Evolutionary conservation across 2,329 filamentous ascomycete genomes (phyloP).

Genomic region (Claviceps quebecensis): DNA sequence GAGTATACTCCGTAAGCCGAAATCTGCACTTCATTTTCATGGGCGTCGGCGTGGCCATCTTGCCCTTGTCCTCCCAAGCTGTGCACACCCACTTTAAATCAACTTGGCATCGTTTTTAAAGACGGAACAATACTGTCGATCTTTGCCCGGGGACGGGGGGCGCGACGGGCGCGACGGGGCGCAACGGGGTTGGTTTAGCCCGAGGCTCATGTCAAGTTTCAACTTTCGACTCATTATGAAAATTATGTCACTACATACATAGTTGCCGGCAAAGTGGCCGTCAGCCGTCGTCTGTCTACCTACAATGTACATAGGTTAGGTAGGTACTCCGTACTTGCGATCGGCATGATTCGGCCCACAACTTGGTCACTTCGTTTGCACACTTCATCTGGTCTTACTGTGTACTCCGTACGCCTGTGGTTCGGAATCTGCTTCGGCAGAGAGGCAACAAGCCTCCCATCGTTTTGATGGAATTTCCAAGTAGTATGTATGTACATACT

Average conservation of each 20-base stretch:
- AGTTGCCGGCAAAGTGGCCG: not conserved
- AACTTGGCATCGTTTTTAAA: not conserved
- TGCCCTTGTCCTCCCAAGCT: not conserved
- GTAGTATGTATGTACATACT: not conserved
- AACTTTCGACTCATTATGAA: not conserved
- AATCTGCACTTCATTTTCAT: not conserved
- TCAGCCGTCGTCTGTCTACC: not conserved
- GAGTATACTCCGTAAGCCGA: not conserved
- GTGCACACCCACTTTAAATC: not conserved
- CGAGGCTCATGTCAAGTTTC: not conserved
- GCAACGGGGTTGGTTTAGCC: too few species aligned
- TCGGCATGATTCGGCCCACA: not conserved
- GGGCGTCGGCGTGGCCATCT: not conserved
- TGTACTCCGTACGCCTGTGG: not conserved
- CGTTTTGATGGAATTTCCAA: not conserved
- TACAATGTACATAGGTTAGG: too few species aligned
- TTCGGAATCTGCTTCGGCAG: not conserved
- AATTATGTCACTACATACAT: too few species aligned
- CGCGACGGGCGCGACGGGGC: not conserved
- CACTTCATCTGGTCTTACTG: not conserved
- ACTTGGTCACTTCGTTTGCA: not conserved
- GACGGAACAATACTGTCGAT: not conserved
- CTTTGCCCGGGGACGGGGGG: not conserved
- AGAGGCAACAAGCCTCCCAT: not conserved
- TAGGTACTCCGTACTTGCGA: too few species aligned